These are phyloP conservation scores for Cercospora sesami DNA, from an alignment of 2,329 filamentous ascomycete genomes.

Conservation along the genomic window DNA sequence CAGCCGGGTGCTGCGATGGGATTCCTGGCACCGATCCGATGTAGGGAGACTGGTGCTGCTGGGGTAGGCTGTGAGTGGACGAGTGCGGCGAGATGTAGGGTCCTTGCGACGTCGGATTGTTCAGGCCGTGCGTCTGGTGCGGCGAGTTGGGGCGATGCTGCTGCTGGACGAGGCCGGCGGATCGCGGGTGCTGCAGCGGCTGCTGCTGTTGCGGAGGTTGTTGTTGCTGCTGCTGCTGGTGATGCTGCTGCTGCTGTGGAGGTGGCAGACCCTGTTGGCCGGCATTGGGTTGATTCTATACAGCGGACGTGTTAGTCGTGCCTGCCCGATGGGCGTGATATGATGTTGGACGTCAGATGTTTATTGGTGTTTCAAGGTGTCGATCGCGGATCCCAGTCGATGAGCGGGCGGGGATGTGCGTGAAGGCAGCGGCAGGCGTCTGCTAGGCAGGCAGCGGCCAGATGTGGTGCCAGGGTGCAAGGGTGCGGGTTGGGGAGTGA, in stretches of 20 bases:
- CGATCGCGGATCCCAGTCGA: conserved; percentile 24
- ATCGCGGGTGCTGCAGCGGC: conserved; percentile 69
- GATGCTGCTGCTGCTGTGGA: conserved; percentile 63
- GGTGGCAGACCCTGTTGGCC: conserved; percentile 66
- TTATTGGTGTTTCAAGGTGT: conserved; percentile 24
- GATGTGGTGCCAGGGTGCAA: conserved; percentile 16
- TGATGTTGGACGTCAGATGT: conserved; percentile 21
- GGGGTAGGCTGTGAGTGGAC: conserved; percentile 56
- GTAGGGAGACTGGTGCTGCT: conserved; percentile 61
- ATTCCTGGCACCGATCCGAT: conserved; percentile 64
- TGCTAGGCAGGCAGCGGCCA: conserved; percentile 15
- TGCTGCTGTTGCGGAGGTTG: conserved; percentile 32
- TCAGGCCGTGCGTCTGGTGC: conserved; percentile 59
- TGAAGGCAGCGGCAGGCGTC: conserved; percentile 12
- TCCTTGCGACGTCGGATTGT: conserved; percentile 53
- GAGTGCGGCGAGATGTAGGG: conserved; percentile 69
- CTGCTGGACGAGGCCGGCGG: conserved; percentile 71
- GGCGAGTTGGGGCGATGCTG: conserved; percentile 66
- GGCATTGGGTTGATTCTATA: conserved; percentile 36
- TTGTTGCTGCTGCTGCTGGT: conserved; percentile 62
- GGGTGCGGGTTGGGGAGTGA: conserved; percentile 16
- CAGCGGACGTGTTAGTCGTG: conserved; percentile 25
- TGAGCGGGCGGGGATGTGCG: conserved; percentile 8
- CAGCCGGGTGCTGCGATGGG: conserved; percentile 63
- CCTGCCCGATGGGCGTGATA: conserved; percentile 19